phyloP scores from a whole-genome alignment of 441 rosid genomes.

The Aleurites moluccanus region DNA sequence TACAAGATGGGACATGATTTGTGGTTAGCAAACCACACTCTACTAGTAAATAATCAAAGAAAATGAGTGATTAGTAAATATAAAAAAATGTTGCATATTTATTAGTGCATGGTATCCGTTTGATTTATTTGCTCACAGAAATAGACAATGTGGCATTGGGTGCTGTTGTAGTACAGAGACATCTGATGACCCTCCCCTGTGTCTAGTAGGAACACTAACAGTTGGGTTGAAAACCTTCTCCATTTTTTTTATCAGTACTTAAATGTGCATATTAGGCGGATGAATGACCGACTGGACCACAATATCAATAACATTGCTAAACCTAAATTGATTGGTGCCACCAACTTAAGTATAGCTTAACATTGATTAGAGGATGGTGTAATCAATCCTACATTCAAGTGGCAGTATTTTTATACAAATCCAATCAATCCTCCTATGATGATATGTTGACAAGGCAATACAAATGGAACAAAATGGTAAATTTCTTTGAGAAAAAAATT shows the following conservation, averaged over 20 bases:
- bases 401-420: too few species aligned
- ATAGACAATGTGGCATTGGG: constrained; percentile 33
- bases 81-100: neutral
- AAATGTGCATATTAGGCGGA: constrained; percentile 10
- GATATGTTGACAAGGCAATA: too few species aligned
- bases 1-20: constrained; percentile 2
- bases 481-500: too few species aligned
- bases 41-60: neutral
- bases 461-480: too few species aligned
- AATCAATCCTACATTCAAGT: too few species aligned
- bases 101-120: neutral
- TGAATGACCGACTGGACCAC: too few species aligned
- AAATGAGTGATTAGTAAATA: neutral
- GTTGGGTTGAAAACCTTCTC: constrained; percentile 13
- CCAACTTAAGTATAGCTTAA: too few species aligned
- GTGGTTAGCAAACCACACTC: neutral
- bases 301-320: too few species aligned
- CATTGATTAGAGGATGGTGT: too few species aligned
- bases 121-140: neutral
- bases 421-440: too few species aligned
- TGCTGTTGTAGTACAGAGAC: constrained; percentile 15
- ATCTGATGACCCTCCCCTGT: constrained; percentile 13
- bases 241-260: neutral
- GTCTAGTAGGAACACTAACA: constrained; percentile 6
- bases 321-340: too few species aligned